Evolutionary conservation across 106 monocot genomes (phyloP).

Genomic region (Allium sativum): DNA sequence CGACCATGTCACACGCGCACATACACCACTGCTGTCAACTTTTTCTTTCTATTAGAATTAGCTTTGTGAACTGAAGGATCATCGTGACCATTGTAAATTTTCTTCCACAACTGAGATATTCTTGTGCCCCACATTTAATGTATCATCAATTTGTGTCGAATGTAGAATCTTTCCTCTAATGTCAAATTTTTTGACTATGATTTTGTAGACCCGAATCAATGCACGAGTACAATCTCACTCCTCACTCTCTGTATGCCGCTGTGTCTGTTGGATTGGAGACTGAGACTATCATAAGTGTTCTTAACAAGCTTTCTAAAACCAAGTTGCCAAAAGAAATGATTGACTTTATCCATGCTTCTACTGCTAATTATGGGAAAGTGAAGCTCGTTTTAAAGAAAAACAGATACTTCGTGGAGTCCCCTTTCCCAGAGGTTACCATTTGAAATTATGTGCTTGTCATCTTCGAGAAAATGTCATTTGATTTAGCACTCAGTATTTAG

Average conservation of each 20-base stretch:
- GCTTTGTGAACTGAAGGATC: neutral
- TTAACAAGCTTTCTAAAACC: constrained; percentile 92
- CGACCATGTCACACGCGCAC: too few species aligned
- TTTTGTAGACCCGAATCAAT: constrained; percentile 72
- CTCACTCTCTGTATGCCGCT: constrained; percentile 88
- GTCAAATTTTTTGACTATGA: neutral
- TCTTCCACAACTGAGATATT: neutral
- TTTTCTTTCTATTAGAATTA: too few species aligned
- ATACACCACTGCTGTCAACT: too few species aligned
- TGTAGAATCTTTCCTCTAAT: neutral
- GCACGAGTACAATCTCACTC: constrained; percentile 98
- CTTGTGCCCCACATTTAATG: too few species aligned
- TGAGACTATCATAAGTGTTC: constrained; percentile 82
- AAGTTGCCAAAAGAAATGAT: constrained; percentile 91
- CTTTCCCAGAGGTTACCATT: constrained; percentile 58
- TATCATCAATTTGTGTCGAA: neutral
- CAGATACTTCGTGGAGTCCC: constrained; percentile 86
- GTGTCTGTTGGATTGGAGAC: constrained; percentile 97
- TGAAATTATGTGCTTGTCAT: neutral
- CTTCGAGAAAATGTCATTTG: too few species aligned
- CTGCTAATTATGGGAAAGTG: constrained; percentile 94
- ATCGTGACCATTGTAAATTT: neutral
- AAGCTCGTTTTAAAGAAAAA: constrained; percentile 97
- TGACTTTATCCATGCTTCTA: constrained; percentile 90
- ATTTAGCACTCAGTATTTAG: too few species aligned